Conservation (phyloP, 495 filamentous ascomycete genomes). For the Penicillium antarcticum region DNA sequence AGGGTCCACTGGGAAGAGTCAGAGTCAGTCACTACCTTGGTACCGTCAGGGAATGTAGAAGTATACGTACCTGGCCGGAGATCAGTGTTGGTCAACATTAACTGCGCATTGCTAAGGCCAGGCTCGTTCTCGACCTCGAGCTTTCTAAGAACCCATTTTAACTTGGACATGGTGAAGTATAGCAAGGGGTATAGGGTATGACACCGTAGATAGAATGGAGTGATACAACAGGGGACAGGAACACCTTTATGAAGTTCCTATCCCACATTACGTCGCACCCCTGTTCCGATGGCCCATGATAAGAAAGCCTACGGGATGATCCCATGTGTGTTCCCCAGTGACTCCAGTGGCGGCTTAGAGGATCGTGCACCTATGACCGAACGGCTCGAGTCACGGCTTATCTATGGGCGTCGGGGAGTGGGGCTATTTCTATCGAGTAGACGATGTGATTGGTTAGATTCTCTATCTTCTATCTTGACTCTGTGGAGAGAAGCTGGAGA, state of each 20-base stretch:
- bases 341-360: neutral
- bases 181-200: neutral
- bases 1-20: conserved; percentile 59
- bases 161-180: conserved; percentile 22
- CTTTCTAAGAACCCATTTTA: conserved; percentile 44
- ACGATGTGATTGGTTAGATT: conserved; percentile 6
- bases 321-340: conserved; percentile 8
- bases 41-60: conserved; percentile 8
- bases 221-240: neutral
- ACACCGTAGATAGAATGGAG: neutral
- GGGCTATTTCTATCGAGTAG: neutral
- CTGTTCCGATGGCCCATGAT: neutral
- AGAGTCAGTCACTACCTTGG: conserved; percentile 8
- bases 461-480: conserved; percentile 24
- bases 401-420: too few relatives aligned
- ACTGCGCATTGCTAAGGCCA: conserved; percentile 75
- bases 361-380: conserved; percentile 10
- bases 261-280: conserved; percentile 4
- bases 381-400: too few relatives aligned
- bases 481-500: conserved; percentile 13
- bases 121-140: conserved; percentile 71
- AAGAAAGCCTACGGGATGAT: conserved; percentile 14
- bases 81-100: conserved; percentile 90
- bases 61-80: conserved; percentile 69
- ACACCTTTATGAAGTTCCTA: neutral